Conservation (phyloP, 2,329 filamentous ascomycete species). For the Cryphonectria naterciae region DNA sequence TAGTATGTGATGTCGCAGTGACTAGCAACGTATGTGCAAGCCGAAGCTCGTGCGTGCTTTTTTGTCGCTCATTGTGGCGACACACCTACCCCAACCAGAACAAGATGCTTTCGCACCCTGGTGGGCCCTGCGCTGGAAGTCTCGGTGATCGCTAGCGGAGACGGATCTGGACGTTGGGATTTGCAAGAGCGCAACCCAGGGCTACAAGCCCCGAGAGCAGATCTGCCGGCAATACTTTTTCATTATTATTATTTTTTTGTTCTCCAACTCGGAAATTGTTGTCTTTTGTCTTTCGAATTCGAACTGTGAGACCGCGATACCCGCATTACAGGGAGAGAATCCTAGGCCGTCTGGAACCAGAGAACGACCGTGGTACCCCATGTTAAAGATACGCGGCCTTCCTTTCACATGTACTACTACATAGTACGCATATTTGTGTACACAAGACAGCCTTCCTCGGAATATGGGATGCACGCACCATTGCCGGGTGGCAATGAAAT, state of each 20-base stretch:
- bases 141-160: slow-evolving; percentile 24
- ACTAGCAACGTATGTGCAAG: slow-evolving; percentile 1
- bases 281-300: background rate
- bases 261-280: background rate
- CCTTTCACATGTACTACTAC: background rate
- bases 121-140: slow-evolving; percentile 24
- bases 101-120: slow-evolving; percentile 14
- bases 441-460: background rate
- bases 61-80: slow-evolving; percentile 16
- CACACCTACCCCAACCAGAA: slow-evolving; percentile 15
- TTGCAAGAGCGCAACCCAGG: background rate
- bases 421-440: background rate
- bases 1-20: background rate
- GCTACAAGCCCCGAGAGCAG: background rate
- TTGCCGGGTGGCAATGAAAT: background rate
- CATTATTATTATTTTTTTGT: background rate
- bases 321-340: background rate
- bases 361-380: background rate
- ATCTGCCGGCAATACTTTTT: background rate
- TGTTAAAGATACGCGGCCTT: background rate
- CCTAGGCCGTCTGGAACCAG: background rate
- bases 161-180: slow-evolving; percentile 18
- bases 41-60: slow-evolving; percentile 25
- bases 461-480: background rate
- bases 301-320: background rate